A percentile compares a stretch with the other conserved stretches of the same genome.
Conservation (phyloP, 1,139 yeast species). For the Yamadazyma kanchanaburiensis region DNA sequence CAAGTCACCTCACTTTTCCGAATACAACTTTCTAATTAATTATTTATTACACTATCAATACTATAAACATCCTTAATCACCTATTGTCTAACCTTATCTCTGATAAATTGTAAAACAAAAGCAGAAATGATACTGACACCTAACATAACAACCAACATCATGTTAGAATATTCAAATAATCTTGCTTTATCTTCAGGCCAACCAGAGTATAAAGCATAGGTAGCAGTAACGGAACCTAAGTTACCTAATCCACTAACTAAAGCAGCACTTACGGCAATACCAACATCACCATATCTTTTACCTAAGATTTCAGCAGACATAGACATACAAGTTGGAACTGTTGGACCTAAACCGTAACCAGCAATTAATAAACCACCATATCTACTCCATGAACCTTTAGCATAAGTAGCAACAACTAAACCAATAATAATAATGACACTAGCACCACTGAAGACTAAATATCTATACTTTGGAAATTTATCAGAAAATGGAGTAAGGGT, state of each 20-base stretch:
- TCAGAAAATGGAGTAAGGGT: slow-evolving; percentile 80
- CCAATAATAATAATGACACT: slow-evolving; percentile 71
- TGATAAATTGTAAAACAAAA: slow-evolving; percentile 32
- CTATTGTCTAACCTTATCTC: slow-evolving; percentile 17
- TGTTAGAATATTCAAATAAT: slow-evolving; percentile 66
- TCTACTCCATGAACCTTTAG: slow-evolving; percentile 68
- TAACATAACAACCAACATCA: slow-evolving; percentile 77
- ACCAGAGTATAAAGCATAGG: slow-evolving; percentile 80
- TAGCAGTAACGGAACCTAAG: slow-evolving; percentile 79
- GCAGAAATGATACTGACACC: slow-evolving; percentile 64
- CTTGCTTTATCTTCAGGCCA: slow-evolving; percentile 77
- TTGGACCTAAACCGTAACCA: slow-evolving; percentile 87
- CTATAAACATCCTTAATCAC: too few relatives aligned
- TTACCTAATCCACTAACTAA: slow-evolving; percentile 84
- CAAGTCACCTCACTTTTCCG: too few relatives aligned
- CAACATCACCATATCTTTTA: slow-evolving; percentile 74
- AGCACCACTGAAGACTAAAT: slow-evolving; percentile 58
- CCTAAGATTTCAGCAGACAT: slow-evolving; percentile 79
- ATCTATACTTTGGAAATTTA: slow-evolving; percentile 54
- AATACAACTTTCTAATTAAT: too few relatives aligned
- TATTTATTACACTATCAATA: too few relatives aligned
- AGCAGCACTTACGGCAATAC: slow-evolving; percentile 80
- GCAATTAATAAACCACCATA: slow-evolving; percentile 79
- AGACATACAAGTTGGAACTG: slow-evolving; percentile 87
- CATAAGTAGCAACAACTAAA: slow-evolving; percentile 71